Evolutionary conservation across 2,329 filamentous ascomycete species (phyloP).

Genomic region (Elsinoe perseae): DNA sequence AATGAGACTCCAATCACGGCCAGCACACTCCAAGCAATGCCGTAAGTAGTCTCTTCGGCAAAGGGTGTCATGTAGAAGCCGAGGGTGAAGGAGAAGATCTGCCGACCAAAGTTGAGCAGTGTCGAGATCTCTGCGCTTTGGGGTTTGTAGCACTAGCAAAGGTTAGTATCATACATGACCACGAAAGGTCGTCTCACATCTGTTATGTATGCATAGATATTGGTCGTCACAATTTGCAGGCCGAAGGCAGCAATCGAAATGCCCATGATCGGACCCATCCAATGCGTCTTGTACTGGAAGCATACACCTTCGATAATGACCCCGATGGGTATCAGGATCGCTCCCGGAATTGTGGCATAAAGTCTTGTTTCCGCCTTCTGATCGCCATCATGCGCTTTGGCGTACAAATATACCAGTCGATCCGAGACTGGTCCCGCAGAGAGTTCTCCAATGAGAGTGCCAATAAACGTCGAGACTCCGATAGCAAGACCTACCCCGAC

Average conservation of each 20-base stretch:
- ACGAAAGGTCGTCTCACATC: slow-evolving; percentile 20
- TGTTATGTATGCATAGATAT: slow-evolving; percentile 31
- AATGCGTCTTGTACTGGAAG: slow-evolving; percentile 27
- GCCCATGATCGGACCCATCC: slow-evolving; percentile 31
- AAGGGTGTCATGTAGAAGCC: slow-evolving; percentile 28
- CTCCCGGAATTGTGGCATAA: slow-evolving; percentile 27
- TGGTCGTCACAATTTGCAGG: slow-evolving; percentile 32
- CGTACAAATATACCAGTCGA: slow-evolving; percentile 25
- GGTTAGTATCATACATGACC: not conserved
- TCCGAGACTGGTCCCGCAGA: slow-evolving; percentile 24
- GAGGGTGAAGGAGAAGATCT: slow-evolving; percentile 29
- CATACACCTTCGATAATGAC: slow-evolving; percentile 29
- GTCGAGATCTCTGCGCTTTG: slow-evolving; percentile 32
- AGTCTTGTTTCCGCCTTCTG: slow-evolving; percentile 30
- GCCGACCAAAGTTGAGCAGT: slow-evolving; percentile 30
- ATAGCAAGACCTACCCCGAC: slow-evolving; percentile 23
- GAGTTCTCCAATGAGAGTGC: slow-evolving; percentile 24
- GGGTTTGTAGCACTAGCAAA: slow-evolving; percentile 29
- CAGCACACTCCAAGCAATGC: slow-evolving; percentile 19
- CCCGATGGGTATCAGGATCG: slow-evolving; percentile 24
- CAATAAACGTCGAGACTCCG: slow-evolving; percentile 23
- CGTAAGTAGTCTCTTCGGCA: slow-evolving; percentile 20
- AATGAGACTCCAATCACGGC: slow-evolving; percentile 17
- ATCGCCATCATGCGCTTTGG: slow-evolving; percentile 24
- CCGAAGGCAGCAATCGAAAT: slow-evolving; percentile 32